These are phyloP conservation scores for Phycomyces blakesleeanus DNA, from an alignment of 192 early-diverging fungal species.

Conservation along the genomic window DNA sequence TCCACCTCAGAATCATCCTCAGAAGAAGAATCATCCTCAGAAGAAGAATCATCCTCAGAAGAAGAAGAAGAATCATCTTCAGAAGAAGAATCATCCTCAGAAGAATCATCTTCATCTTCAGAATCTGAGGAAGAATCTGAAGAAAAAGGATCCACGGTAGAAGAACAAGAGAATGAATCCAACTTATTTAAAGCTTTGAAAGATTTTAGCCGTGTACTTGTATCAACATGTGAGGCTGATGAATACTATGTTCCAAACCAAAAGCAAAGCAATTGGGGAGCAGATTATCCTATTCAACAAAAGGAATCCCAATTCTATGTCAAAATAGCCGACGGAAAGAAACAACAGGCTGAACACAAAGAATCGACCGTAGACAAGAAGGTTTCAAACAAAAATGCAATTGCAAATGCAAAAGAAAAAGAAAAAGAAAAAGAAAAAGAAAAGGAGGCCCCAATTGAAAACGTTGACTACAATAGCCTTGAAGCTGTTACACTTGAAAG, in stretches of 20 bases:
- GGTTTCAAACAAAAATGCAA: no score
- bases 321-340: neutral
- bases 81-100: no score
- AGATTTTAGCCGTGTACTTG: neutral
- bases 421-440: neutral
- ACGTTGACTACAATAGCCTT: neutral
- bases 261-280: neutral
- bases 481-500: neutral
- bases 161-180: no score
- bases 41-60: neutral
- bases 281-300: neutral
- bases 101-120: neutral
- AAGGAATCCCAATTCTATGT: neutral
- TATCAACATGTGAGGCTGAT: neutral
- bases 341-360: no score
- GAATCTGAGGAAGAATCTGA: neutral
- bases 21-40: neutral
- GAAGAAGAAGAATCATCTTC: no score
- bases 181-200: neutral
- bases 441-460: neutral
- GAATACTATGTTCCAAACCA: neutral
- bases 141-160: neutral
- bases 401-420: neutral
- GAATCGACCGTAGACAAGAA: no score
- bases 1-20: no score